Evolutionary conservation across 108 stramenopile genomes (phyloP).

Genomic region (Fragilariopsis cylindrus): DNA sequence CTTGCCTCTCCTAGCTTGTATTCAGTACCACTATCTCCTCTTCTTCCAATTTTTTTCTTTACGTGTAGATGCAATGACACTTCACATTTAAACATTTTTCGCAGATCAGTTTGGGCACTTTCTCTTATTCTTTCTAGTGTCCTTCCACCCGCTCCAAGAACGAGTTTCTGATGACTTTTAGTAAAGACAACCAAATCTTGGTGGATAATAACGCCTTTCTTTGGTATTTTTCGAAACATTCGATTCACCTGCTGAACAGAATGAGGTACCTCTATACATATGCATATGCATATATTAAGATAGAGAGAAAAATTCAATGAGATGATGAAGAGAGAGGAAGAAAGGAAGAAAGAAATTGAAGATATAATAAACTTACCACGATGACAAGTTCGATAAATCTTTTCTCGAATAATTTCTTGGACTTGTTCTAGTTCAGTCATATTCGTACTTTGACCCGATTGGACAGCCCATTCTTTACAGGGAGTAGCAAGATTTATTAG

Average conservation of each 20-base stretch:
- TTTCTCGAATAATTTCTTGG: constrained; percentile 89
- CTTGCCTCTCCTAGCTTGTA: constrained; percentile 12
- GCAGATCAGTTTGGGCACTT: constrained; percentile 61
- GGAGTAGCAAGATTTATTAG: constrained; percentile 72
- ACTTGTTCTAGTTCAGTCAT: constrained; percentile 68
- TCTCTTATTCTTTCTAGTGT: constrained; percentile 70
- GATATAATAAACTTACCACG: constrained; percentile 19
- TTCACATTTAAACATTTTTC: constrained; percentile 56
- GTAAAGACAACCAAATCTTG: constrained; percentile 80
- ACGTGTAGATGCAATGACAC: constrained; percentile 65
- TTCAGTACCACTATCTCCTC: constrained; percentile 4
- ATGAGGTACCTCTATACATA: constrained; percentile 26
- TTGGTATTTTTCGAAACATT: constrained; percentile 26
- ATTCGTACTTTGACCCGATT: constrained; percentile 49
- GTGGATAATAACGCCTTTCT: constrained; percentile 53
- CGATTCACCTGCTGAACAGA: constrained; percentile 28
- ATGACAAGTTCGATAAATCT: constrained; percentile 84
- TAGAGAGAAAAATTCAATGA: constrained; percentile 15
- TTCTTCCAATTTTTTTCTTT: constrained; percentile 50
- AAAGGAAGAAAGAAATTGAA: too few relatives aligned
- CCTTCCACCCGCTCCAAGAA: constrained; percentile 59
- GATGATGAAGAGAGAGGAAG: constrained; percentile 44
- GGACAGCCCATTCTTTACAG: constrained; percentile 64
- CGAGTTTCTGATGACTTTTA: constrained; percentile 74
- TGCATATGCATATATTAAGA: not conserved